phyloP scores from a whole-genome alignment of 805 yeast species.

The Starmerella bombi region DNA sequence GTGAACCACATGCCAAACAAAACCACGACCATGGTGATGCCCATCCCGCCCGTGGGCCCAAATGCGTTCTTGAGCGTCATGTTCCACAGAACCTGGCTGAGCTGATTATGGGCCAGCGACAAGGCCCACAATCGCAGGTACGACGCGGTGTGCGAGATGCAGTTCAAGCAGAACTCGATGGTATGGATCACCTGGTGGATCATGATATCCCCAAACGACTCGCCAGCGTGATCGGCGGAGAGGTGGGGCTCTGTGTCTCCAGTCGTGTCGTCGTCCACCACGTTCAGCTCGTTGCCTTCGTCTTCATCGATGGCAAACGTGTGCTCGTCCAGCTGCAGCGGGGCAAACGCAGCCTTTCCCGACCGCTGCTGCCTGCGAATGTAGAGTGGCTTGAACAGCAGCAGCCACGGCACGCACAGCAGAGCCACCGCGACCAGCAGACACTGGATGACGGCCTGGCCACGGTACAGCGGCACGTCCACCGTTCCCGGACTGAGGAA shows the following conservation, averaged over 20 bases:
- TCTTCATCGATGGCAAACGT: conserved; percentile 26
- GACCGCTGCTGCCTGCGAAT: conserved; percentile 44
- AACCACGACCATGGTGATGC: conserved; percentile 61
- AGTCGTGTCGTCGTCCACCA: conserved; percentile 21
- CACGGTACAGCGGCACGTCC: conserved; percentile 64
- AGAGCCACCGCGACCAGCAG: conserved; percentile 60
- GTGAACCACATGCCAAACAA: conserved; percentile 92
- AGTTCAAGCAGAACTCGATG: conserved; percentile 90
- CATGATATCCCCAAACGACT: conserved; percentile 82
- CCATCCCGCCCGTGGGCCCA: conserved; percentile 46
- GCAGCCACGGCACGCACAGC: conserved; percentile 85
- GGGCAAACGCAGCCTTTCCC: conserved; percentile 34
- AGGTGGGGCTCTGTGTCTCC: neutral
- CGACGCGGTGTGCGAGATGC: conserved; percentile 98
- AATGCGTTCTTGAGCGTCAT: conserved; percentile 86
- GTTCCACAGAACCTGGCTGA: conserved; percentile 87
- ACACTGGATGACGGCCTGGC: conserved; percentile 67
- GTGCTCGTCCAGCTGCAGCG: conserved; percentile 26
- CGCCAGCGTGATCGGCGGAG: conserved; percentile 35
- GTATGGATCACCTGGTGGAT: conserved; percentile 97
- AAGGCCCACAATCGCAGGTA: conserved; percentile 94
- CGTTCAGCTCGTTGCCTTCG: conserved; percentile 21
- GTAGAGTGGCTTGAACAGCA: conserved; percentile 70
- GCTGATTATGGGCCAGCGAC: conserved; percentile 92
- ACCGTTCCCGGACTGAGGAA: conserved; percentile 83